phyloP scores from a whole-genome alignment of 805 yeast species.

The Yarrowia alimentaria region DNA sequence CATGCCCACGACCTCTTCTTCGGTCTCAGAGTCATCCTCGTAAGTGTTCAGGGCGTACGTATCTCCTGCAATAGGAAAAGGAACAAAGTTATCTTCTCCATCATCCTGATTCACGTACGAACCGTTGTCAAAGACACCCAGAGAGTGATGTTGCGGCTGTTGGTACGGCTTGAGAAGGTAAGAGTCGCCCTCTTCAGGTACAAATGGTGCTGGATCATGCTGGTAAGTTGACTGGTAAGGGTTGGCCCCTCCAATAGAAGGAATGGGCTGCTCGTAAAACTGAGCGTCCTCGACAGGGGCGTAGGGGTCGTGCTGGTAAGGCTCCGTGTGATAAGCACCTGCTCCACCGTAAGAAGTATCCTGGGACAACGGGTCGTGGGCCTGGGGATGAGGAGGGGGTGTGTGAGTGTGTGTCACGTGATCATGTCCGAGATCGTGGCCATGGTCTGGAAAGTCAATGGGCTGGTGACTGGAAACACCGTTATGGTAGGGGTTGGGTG shows the following conservation, averaged over 20 bases:
- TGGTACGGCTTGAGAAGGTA: conserved; percentile 21
- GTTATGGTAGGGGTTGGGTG: conserved; percentile 19
- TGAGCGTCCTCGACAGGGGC: conserved; percentile 15
- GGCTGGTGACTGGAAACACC: conserved; percentile 2
- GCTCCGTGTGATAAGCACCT: background rate
- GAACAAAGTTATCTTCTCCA: conserved; percentile 35
- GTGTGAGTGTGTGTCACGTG: no score
- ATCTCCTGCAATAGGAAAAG: conserved; percentile 42
- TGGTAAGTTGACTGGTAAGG: conserved; percentile 13
- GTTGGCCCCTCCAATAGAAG: conserved; percentile 1
- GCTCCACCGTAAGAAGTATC: conserved; percentile 5
- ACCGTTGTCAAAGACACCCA: conserved; percentile 25
- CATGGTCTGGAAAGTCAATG: conserved; percentile 9
- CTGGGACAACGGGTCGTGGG: background rate
- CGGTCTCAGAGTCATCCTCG: conserved; percentile 33
- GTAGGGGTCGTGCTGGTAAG: conserved; percentile 15
- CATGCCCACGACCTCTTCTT: conserved; percentile 29
- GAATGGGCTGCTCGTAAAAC: conserved; percentile 12
- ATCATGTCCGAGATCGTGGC: conserved; percentile 15
- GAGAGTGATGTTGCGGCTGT: conserved; percentile 28
- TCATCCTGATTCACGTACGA: conserved; percentile 37
- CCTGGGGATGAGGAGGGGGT: background rate
- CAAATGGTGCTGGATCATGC: conserved; percentile 17
- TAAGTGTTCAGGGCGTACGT: conserved; percentile 41
- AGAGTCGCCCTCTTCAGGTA: conserved; percentile 18